Evolutionary conservation across 2,329 filamentous ascomycete species (phyloP).

Genomic region (Ascochyta koolunga): DNA sequence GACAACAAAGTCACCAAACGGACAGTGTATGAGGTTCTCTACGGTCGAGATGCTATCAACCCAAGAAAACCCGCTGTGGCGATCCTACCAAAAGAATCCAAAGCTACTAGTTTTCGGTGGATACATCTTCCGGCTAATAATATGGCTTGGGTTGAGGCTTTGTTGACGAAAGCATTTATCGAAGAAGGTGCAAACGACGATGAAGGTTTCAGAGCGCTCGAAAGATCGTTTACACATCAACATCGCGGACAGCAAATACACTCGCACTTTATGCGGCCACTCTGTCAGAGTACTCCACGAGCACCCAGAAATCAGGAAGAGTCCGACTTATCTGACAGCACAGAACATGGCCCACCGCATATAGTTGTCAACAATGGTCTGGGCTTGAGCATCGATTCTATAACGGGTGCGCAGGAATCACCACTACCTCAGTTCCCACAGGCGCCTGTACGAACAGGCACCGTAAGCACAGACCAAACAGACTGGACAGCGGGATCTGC

Average conservation of each 20-base stretch:
- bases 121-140: slow-evolving; percentile 57
- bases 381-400: slow-evolving; percentile 36
- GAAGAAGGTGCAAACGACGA: slow-evolving; percentile 68
- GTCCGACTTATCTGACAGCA: slow-evolving; percentile 42
- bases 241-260: slow-evolving; percentile 65
- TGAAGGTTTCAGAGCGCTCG: slow-evolving; percentile 67
- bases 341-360: slow-evolving; percentile 36
- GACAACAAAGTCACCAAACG: slow-evolving; percentile 41
- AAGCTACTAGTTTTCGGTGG: slow-evolving; percentile 52
- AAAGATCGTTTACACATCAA: slow-evolving; percentile 66
- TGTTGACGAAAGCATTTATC: slow-evolving; percentile 69
- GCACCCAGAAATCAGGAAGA: slow-evolving; percentile 40
- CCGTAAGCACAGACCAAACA: slow-evolving; percentile 41
- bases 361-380: slow-evolving; percentile 34
- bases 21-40: slow-evolving; percentile 45
- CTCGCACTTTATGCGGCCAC: slow-evolving; percentile 67
- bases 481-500: slow-evolving; percentile 38
- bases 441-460: slow-evolving; percentile 36
- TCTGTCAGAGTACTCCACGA: slow-evolving; percentile 58
- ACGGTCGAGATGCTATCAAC: slow-evolving; percentile 42
- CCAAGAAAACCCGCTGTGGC: slow-evolving; percentile 42
- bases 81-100: slow-evolving; percentile 49
- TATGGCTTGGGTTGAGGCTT: slow-evolving; percentile 66
- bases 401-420: slow-evolving; percentile 28
- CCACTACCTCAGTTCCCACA: slow-evolving; percentile 25